Evolutionary conservation across 768 basidiomycete genomes (phyloP).

Genomic region (Auricularia sp.): DNA sequence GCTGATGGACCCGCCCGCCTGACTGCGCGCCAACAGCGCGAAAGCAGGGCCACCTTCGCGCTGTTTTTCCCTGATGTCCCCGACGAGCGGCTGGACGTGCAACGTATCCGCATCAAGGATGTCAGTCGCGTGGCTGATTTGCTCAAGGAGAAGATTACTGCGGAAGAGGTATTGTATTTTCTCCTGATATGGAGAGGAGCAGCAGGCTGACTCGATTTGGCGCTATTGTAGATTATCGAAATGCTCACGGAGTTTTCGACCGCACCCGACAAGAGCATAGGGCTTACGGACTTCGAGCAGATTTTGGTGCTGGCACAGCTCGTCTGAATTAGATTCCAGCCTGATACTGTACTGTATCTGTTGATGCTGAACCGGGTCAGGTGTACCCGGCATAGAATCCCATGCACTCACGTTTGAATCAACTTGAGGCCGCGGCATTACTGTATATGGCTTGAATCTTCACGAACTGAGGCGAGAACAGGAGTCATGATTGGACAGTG

Average conservation of each 20-base stretch:
- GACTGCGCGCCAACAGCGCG: conserved; percentile 42
- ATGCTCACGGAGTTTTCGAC: conserved; percentile 74
- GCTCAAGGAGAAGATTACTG: conserved; percentile 61
- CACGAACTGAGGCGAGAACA: too few relatives aligned
- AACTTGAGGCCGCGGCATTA: too few relatives aligned
- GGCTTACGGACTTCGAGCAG: conserved; percentile 55
- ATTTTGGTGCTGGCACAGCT: conserved; percentile 64
- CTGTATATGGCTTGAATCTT: too few relatives aligned
- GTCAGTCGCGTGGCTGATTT: conserved; percentile 48
- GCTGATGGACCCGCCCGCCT: conserved; percentile 16
- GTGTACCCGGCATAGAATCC: too few relatives aligned
- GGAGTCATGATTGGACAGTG: too few relatives aligned
- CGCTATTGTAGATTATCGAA: conserved; percentile 43
- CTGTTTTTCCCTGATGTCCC: conserved; percentile 61
- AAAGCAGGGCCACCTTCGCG: conserved; percentile 50
- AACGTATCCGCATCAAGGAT: conserved; percentile 58
- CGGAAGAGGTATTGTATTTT: conserved; percentile 50
- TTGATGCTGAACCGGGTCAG: too few relatives aligned
- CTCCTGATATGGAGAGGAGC: conserved; percentile 4
- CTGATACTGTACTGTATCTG: not conserved
- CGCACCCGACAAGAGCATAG: conserved; percentile 57
- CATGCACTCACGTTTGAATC: too few relatives aligned
- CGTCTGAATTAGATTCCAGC: conserved; percentile 23
- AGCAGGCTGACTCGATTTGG: not conserved
- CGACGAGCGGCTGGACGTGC: conserved; percentile 35